phyloP scores from a whole-genome alignment of 352 stramenopile genomes.

The Globisporangium viniferum region DNA sequence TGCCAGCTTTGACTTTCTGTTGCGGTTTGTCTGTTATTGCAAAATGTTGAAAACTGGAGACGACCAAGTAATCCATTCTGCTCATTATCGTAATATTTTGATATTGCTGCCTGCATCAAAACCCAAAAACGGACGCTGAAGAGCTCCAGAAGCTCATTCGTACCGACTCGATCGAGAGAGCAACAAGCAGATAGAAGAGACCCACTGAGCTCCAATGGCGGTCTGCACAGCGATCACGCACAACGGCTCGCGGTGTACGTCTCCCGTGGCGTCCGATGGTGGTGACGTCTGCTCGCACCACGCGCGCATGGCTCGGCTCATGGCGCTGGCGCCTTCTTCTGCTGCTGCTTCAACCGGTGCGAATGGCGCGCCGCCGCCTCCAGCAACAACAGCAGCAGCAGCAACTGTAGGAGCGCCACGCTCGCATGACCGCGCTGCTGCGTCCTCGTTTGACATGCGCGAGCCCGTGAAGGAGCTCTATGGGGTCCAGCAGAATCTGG shows the following conservation, averaged over 20 bases:
- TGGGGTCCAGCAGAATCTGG: background rate
- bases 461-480: background rate
- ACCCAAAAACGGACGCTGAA: background rate
- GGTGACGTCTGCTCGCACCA: conserved; percentile 70
- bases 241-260: conserved; percentile 62
- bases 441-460: conserved; percentile 11
- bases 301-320: conserved; percentile 71
- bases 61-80: background rate
- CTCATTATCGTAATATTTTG: background rate
- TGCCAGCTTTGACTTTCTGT: no score
- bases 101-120: background rate
- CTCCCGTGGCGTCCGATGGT: conserved; percentile 30
- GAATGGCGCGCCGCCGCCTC: background rate
- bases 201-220: conserved; percentile 5
- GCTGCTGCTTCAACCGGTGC: conserved; percentile 6
- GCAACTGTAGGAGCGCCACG: background rate
- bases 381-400: background rate
- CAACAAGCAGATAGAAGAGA: background rate
- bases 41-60: background rate
- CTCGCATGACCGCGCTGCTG: background rate
- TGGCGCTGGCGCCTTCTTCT: conserved; percentile 80
- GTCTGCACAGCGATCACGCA: conserved; percentile 55
- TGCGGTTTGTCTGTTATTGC: no score
- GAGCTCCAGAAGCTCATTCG: background rate
- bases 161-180: conserved; percentile 5